Percentiles rank a stretch among this genome's conserved stretches.
phyloP scores from a whole-genome alignment of 768 basidiomycete species.

The Boletus vinaceobasis region DNA sequence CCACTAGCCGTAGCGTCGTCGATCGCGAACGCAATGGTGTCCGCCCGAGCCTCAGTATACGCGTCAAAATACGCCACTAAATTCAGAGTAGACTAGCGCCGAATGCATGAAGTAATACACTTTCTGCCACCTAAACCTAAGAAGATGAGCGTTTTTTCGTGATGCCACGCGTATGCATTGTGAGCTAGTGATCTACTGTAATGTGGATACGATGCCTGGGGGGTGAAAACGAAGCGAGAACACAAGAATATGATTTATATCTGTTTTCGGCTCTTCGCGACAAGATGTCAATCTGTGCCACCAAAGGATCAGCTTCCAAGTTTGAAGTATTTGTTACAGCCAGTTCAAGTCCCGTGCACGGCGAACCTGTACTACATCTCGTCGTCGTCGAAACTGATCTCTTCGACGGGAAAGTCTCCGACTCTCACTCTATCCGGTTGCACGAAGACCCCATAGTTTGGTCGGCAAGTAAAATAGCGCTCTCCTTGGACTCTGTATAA shows the following conservation, averaged over 20 bases:
- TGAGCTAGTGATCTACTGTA: no score
- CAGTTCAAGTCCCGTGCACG: no score
- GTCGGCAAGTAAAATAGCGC: constrained; percentile 77
- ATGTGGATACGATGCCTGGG: no score
- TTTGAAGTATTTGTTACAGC: neutral
- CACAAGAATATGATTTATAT: no score
- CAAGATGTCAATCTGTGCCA: neutral
- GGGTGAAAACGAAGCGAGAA: neutral
- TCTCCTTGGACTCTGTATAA: constrained; percentile 70
- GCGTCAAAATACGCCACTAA: neutral
- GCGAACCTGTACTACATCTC: constrained; percentile 50
- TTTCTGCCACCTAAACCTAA: neutral
- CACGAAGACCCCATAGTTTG: constrained; percentile 83
- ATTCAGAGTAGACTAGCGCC: neutral
- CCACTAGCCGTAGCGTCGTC: constrained; percentile 20
- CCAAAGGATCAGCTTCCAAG: neutral
- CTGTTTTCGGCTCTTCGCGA: neutral
- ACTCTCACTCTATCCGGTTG: constrained; percentile 75
- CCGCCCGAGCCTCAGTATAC: neutral
- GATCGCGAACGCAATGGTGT: constrained; percentile 8
- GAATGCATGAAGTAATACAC: no score
- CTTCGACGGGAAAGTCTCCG: constrained; percentile 86
- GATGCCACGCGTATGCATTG: no score
- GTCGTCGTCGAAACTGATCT: constrained; percentile 71
- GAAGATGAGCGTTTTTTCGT: no score